A percentile compares a stretch with the other conserved stretches of the same genome.
phyloP scores from a whole-genome alignment of 805 yeast genomes.

The Jamesozyma lodderae region DNA sequence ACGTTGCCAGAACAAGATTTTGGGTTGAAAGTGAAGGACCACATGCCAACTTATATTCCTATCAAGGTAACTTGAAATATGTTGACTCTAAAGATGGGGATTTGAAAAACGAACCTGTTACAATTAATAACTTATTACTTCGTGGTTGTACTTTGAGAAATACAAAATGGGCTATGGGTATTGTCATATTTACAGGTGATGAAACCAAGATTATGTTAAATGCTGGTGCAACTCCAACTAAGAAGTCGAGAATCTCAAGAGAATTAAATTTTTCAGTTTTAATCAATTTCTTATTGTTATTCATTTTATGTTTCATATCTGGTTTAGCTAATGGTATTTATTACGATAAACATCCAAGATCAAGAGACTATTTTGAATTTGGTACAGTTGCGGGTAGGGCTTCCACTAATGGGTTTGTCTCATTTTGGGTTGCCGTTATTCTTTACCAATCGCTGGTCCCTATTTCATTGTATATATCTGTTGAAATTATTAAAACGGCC shows the following conservation, averaged over 20 bases:
- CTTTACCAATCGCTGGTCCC: conserved; percentile 76
- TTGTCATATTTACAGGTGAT: conserved; percentile 67
- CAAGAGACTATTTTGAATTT: conserved; percentile 59
- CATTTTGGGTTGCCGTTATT: conserved; percentile 68
- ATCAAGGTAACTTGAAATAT: conserved; percentile 62
- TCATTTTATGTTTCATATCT: conserved; percentile 57
- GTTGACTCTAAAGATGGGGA: conserved; percentile 29
- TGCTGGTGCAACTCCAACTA: conserved; percentile 72
- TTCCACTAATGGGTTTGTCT: conserved; percentile 57
- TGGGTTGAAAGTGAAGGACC: conserved; percentile 82
- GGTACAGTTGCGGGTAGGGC: conserved; percentile 62
- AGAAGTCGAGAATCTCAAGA: conserved; percentile 61
- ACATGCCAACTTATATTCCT: conserved; percentile 65
- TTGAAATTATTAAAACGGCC: conserved; percentile 73
- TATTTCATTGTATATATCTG: conserved; percentile 70
- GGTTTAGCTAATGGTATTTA: conserved; percentile 65
- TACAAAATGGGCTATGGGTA: conserved; percentile 75
- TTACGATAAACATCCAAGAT: conserved; percentile 38
- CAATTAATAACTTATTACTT: conserved; percentile 57
- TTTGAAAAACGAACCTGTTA: conserved; percentile 48
- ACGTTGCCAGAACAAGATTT: conserved; percentile 44
- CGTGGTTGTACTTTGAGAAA: conserved; percentile 75
- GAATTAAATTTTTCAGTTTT: conserved; percentile 65
- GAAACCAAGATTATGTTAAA: conserved; percentile 78
- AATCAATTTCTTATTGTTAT: conserved; percentile 55